Base-by-base conservation (phyloP, 768 basidiomycete species). In the Boletus rufocinnamomeus region DNA sequence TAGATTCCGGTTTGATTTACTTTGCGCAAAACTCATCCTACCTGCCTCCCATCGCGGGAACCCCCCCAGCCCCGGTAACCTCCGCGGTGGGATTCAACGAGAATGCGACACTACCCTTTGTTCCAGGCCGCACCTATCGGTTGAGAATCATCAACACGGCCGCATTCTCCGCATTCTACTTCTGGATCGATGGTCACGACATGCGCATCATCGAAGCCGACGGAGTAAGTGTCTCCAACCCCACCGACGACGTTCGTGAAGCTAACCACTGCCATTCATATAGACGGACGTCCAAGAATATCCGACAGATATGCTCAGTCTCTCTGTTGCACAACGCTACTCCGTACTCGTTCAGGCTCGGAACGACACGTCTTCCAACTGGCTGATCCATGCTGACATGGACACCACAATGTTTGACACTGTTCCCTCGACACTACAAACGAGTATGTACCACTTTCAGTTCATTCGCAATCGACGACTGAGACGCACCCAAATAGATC, bases 271-370 rank as follows among this genome's bases (percentile, higher is more conserved):
- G 25, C 19, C 19, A 21, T 38, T 14, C n/a, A 19, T 59, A 9
- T 59, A 91, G 86, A 89, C 84, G 1, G 96, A 98, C 75, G 80
- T 87, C 2, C 81, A 90, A 68, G 86, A 87, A 60, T 88, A 76
- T 41, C 81, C 86, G 0, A 86, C 87, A 61, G 89, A 92, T 69
- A 72, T 89, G 38, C 66, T 98, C 50, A 81, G 84, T 44, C 57
- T 98, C 56, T 80, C 92, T 16, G 93, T 89, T 32, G 95, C 95
- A 0, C 96, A 98, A 72, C 86, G 96, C 21, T 97, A 96, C 74
- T 95, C 95, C 0, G 79, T 99, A 41, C 85, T 98, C 34, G 92
- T 99, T 52, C 88, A 88, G 13, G 95, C 96, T 11, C 84, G 89
- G 49, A 95, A 95, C 73, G 91, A 94, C 62, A 89, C 88, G 0